Percentiles rank a stretch among this genome's conserved stretches.
Evolutionary conservation across 2,329 filamentous ascomycete species (phyloP).

Genomic region (Sclerotinia borealis): DNA sequence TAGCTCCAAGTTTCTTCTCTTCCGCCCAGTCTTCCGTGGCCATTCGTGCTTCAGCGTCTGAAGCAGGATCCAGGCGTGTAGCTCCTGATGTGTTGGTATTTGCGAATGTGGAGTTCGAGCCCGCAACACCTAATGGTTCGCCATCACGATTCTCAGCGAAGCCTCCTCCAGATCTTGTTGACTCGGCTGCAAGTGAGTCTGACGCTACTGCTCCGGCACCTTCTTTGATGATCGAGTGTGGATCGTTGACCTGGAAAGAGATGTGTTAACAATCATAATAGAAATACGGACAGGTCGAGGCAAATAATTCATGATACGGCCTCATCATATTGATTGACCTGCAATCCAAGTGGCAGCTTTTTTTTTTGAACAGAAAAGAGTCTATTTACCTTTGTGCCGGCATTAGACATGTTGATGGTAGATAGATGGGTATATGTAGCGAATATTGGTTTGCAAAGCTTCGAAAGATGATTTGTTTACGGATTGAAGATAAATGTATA

Average conservation of each 20-base stretch:
- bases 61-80: conserved; percentile 40
- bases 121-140: conserved; percentile 43
- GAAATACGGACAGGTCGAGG: not conserved
- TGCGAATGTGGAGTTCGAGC: conserved; percentile 48
- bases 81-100: conserved; percentile 50
- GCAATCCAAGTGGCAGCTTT: not conserved
- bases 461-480: not conserved
- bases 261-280: conserved; percentile 29
- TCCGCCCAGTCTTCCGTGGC: conserved; percentile 22
- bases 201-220: conserved; percentile 55
- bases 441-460: not conserved
- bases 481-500: not conserved
- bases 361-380: not conserved
- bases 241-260: conserved; percentile 40
- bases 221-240: conserved; percentile 49
- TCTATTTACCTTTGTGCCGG: not conserved
- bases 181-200: conserved; percentile 74
- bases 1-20: conserved; percentile 21
- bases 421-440: not conserved
- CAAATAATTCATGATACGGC: not conserved
- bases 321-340: not conserved
- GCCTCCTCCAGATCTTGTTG: conserved; percentile 50
- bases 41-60: conserved; percentile 25
- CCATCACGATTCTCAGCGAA: conserved; percentile 56
- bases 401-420: not conserved